Conservation (phyloP, 805 yeast species). For the Candida piceae region DNA sequence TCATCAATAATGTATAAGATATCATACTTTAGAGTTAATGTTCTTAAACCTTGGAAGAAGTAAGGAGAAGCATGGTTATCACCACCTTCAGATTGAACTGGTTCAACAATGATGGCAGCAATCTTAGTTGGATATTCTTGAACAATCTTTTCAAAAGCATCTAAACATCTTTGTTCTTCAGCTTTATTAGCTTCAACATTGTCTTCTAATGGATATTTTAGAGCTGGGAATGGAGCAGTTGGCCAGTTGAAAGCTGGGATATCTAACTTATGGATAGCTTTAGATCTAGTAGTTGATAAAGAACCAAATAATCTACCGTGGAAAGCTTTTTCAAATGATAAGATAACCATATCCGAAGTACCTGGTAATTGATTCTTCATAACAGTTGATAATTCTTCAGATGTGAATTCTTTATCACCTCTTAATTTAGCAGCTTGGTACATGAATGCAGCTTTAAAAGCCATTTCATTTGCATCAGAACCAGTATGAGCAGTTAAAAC, state of each 20-base stretch:
- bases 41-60: constrained; percentile 61
- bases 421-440: constrained; percentile 48
- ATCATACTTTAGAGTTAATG: constrained; percentile 50
- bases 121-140: constrained; percentile 36
- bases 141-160: constrained; percentile 37
- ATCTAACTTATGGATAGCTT: constrained; percentile 53
- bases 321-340: constrained; percentile 51
- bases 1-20: constrained; percentile 63
- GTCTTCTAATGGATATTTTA: constrained; percentile 77
- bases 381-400: constrained; percentile 41
- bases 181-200: constrained; percentile 45
- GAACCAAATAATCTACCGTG: constrained; percentile 56
- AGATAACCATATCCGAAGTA: constrained; percentile 45
- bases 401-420: constrained; percentile 40
- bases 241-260: constrained; percentile 62
- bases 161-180: constrained; percentile 46
- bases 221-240: constrained; percentile 63
- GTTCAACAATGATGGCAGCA: constrained; percentile 53
- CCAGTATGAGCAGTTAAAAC: constrained; percentile 67
- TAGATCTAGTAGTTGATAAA: constrained; percentile 50
- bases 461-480: constrained; percentile 67
- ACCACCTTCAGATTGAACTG: constrained; percentile 73
- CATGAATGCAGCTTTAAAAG: constrained; percentile 68
- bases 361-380: constrained; percentile 52
- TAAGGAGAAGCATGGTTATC: constrained; percentile 63